Base-by-base conservation (phyloP, 2,329 filamentous ascomycete species). In the Nannizzia gypsea region DNA sequence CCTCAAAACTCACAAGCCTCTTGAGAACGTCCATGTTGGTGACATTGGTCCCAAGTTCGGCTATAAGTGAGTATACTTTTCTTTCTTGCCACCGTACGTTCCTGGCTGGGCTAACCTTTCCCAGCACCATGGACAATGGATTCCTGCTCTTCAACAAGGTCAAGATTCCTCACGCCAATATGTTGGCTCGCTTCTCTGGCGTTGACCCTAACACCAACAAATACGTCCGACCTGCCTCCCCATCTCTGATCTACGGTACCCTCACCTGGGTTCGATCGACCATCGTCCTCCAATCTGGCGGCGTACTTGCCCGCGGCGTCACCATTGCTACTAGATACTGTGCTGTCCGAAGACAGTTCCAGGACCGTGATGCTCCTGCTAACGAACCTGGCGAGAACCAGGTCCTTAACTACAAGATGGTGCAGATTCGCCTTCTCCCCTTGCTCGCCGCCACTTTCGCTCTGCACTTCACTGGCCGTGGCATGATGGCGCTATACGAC, bases 21-120 rank as follows among this genome's bases (percentile, higher is more conserved):
- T 90, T 38, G 79, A 85, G 56, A 84, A 87, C 64, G 74, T 89
- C 58, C 83, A 89, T 67, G 84, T 90, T 24, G 88, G 88, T 52
- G 88, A 91, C 65, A 90, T 91, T 71, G 88, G 88, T 1, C 87
- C 88, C 59, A 90, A 90, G 71, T 87, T 88, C 64, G 86, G 86
- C 8, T 89, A 88, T 75, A 88, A 88, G 73, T 76, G 60, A 71
- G 73, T 70, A 17, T 59, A n/a, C 26, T 3, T 1, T 46, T n/a
- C 5, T 0, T 6, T n/a, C 20, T 3, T 28, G 6, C 31, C 15
- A 31, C 26, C 38, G 22, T 26, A 15, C 9, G 5, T 56, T 20
- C 9, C 8, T 44, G 8, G 31, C 3, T 36, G 9, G 31, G 9
- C 58, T 66, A 44, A 66, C 62, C n/a, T 15, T 1, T 20, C 52